phyloP scores from a whole-genome alignment of 2,329 filamentous ascomycete genomes.

The Hypoxylon sp. region DNA sequence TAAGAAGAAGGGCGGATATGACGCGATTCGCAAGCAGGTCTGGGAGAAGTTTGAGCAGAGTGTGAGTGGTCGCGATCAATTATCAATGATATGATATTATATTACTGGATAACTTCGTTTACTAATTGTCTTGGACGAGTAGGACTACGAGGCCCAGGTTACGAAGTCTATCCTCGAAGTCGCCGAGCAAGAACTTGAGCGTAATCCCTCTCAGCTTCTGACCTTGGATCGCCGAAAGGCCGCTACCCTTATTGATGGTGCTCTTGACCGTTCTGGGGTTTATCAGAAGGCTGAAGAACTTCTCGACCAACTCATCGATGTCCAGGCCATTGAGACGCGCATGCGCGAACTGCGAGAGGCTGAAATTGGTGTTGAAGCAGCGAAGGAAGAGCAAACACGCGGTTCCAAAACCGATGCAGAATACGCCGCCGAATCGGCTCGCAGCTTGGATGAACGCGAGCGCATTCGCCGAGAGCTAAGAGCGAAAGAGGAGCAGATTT shows the following conservation, averaged over 20 bases:
- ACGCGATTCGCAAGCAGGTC: slow-evolving; percentile 80
- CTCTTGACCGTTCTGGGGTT: slow-evolving; percentile 80
- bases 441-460: slow-evolving; percentile 72
- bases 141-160: slow-evolving; percentile 80
- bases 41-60: slow-evolving; percentile 81
- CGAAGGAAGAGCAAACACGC: slow-evolving; percentile 73
- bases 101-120: neutral
- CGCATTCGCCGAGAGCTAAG: slow-evolving; percentile 72
- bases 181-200: slow-evolving; percentile 80
- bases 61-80: slow-evolving; percentile 61
- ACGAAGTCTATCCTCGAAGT: slow-evolving; percentile 77
- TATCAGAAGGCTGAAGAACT: slow-evolving; percentile 79
- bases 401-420: slow-evolving; percentile 82
- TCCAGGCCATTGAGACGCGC: slow-evolving; percentile 75
- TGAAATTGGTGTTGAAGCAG: slow-evolving; percentile 79
- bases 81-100: neutral
- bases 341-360: slow-evolving; percentile 77
- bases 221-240: slow-evolving; percentile 81
- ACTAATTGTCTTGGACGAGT: slow-evolving; percentile 30
- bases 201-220: slow-evolving; percentile 78
- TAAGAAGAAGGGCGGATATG: slow-evolving; percentile 89
- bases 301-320: slow-evolving; percentile 77
- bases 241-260: slow-evolving; percentile 81
- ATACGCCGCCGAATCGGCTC: slow-evolving; percentile 77
- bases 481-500: slow-evolving; percentile 70